Evolutionary conservation across 495 filamentous ascomycete species (phyloP), one percentile per base, ranked within the genome.

Genomic region (Trichoderma parareesei): DNA sequence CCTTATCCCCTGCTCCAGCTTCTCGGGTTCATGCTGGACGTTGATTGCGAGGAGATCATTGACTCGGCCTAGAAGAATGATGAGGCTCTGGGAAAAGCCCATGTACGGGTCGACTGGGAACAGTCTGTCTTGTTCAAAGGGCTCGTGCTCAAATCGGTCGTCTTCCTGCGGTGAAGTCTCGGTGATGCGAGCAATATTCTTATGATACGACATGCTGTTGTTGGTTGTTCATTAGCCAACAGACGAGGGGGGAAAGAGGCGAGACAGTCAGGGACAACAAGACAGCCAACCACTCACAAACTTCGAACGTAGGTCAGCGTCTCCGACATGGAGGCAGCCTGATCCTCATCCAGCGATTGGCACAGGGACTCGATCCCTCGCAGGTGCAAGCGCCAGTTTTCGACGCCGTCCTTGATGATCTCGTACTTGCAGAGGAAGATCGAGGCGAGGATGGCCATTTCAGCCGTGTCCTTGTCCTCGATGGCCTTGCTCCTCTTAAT

Each of bases 381-480:
- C 33, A 57, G 27, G 18, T 57, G 53, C 27, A 35, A 13, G 53
- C 53, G 53, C 53, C 53, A 57, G 20, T 35, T 33, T 9, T 57
- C 27, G 2, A 57, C 53, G 53, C 53, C 53, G 8, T 57, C 53
- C 20, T 57, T 57, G 53, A 57, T 57, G 6, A 57, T 57, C 33
- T 57, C 53, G 11, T 57, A 57, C 53, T 57, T 57, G 53, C 53
- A 57, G 53, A 57, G 53, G 20, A 57, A 57, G 53, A 57, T 57
- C 10, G 53, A 57, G 9, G 53, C 53, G 4, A 57, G 20, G 27
- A 57, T 57, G 53, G 33, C 53, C 53, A 57, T 57, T 10, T 57
- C 53, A 10, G 53, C 53, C 53, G 11, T 33, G 10, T 57, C 53
- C 0, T 35, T 35, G 27, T 57, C 27, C 53, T 57, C 33, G 53